Percentiles rank a stretch among this genome's conserved stretches.
Evolutionary conservation across 2,329 filamentous ascomycete species (phyloP).

Genomic region (Aspergillus carbonarius): DNA sequence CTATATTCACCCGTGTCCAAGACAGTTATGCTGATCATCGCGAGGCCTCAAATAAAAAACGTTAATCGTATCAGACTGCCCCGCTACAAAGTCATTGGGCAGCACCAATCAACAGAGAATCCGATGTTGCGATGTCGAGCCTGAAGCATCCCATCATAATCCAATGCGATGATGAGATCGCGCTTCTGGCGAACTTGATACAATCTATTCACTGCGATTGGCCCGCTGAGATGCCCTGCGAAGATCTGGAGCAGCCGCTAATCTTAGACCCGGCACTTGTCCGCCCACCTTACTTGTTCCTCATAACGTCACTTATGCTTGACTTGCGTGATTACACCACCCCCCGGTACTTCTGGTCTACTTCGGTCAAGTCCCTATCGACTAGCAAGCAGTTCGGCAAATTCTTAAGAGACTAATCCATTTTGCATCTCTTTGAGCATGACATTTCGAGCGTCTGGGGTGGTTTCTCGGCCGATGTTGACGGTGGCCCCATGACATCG

Average conservation of each 20-base stretch:
- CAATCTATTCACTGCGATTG: not conserved
- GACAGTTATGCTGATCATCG: not conserved
- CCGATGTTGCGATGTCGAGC: constrained; percentile 17
- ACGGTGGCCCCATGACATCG: not conserved
- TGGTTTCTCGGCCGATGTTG: not conserved
- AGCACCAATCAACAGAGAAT: constrained; percentile 9
- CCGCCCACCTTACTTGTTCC: constrained; percentile 13
- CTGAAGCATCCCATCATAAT: constrained; percentile 17
- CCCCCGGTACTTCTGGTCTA: not conserved
- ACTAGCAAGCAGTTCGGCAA: not conserved
- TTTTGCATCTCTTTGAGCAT: not conserved
- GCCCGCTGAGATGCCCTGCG: not conserved
- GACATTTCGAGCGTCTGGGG: not conserved
- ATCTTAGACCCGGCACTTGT: constrained; percentile 5
- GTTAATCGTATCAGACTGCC: not conserved
- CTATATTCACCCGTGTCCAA: not conserved
- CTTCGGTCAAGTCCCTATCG: not conserved
- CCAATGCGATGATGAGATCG: constrained; percentile 17
- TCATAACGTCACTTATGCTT: constrained; percentile 24
- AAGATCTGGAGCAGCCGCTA: not conserved
- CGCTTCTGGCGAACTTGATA: not conserved
- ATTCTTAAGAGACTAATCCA: not conserved
- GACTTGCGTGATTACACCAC: constrained; percentile 21
- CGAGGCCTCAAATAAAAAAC: not conserved
- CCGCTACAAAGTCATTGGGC: not conserved